Base-by-base conservation (phyloP, 2,329 filamentous ascomycete genomes). In the Phaeosphaeriaceae sp. region DNA sequence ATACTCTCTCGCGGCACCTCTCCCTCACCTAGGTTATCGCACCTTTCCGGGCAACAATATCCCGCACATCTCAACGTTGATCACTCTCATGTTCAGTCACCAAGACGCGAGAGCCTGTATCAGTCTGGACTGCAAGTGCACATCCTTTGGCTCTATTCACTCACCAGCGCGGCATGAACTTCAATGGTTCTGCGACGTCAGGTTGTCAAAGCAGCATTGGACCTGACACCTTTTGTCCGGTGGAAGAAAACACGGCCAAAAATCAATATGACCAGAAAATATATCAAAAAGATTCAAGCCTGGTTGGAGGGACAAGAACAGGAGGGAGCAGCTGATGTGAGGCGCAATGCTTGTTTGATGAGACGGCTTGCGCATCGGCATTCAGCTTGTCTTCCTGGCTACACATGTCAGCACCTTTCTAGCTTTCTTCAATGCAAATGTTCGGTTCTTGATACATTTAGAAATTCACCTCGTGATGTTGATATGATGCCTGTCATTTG, bases 41-140 rank as follows among this genome's bases (percentile, higher is more conserved):
- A 65, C 46, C 57, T 17, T 24, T 50, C 22, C 13, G 61, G 67
- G 68, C 64, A 64, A 68, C 68, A 69, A 66, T 57, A 11, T 56
- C 60, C 51, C 65, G 69, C 70, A 70, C 70, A 60, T 35, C 17
- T 70, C 50, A 73, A 54, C 46, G 70, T 73, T 75, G 70, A 73
- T 76, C 73, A 73, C 63, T 67, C 64, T 69, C 59, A 59, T 60
- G 23, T 44, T 56, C 53, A 53, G 58, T 49, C 49, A 21, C 56
- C 28, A 44, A 54, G 46, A 44, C 21, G 44, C 30, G 54, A 59
- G 62, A 64, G 63, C 72, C 57, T 13, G 74, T 11, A 71, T 74
- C 68, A 75, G 70, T 72, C 72, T 68, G 65, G 67, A 59, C 50
- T 58, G 44, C 23, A 54, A 49, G 22, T 49, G 19, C 9, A 10